Percentiles rank a stretch among this genome's conserved stretches.
Conservation (phyloP, 2,329 filamentous ascomycete species). For the Alternaria postmessia region DNA sequence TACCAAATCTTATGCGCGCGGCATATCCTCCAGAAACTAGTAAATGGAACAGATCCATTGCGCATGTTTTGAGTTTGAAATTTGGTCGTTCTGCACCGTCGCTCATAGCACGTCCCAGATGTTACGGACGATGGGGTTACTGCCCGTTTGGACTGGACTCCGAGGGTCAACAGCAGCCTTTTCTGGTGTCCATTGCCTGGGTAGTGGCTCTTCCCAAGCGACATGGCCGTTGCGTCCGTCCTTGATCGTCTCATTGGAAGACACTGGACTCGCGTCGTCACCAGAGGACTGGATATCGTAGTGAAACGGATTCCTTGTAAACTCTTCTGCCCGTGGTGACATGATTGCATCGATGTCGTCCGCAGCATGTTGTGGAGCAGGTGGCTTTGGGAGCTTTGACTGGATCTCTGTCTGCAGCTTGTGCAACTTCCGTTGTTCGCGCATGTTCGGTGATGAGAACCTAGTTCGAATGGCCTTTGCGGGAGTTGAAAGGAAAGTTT, state of each 20-base stretch:
- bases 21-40: conserved; percentile 1
- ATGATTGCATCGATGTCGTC: conserved; percentile 65
- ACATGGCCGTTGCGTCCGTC: conserved; percentile 38
- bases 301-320: conserved; percentile 65
- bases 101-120: conserved; percentile 78
- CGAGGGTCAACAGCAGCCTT: conserved; percentile 71
- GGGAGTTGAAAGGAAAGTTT: conserved; percentile 42
- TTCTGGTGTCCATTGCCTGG: conserved; percentile 59
- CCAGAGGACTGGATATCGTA: conserved; percentile 37
- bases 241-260: conserved; percentile 44
- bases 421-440: conserved; percentile 48
- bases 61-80: background rate
- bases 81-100: conserved; percentile 1
- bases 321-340: conserved; percentile 76
- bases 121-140: conserved; percentile 77
- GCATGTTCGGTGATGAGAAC: conserved; percentile 52
- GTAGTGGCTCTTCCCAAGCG: conserved; percentile 35
- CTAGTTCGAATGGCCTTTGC: conserved; percentile 44
- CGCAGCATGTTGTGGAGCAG: conserved; percentile 36
- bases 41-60: background rate
- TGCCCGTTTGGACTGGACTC: conserved; percentile 77
- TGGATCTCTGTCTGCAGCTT: conserved; percentile 53
- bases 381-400: conserved; percentile 43
- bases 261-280: conserved; percentile 41
- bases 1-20: conserved; percentile 6